phyloP scores from a whole-genome alignment of 2,329 filamentous ascomycete genomes.

The Fusarium verticillioides region DNA sequence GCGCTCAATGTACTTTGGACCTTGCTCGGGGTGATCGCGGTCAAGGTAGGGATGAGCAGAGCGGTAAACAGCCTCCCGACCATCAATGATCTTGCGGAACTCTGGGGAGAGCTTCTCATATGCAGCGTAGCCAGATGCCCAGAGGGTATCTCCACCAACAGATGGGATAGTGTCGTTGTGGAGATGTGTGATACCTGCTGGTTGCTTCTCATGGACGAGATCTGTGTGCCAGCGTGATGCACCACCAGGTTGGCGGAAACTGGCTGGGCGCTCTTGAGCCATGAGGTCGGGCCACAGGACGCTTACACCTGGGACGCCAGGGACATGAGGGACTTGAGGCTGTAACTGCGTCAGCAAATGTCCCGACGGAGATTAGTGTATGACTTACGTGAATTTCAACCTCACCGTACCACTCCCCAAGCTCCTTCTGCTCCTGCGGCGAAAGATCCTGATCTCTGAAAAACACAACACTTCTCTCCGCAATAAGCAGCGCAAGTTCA shows the following conservation, averaged over 20 bases:
- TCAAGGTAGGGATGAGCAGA: constrained; percentile 76
- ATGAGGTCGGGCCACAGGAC: constrained; percentile 78
- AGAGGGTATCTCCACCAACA: constrained; percentile 76
- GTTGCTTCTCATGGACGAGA: constrained; percentile 76
- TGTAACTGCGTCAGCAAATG: constrained; percentile 42
- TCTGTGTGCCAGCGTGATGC: constrained; percentile 77
- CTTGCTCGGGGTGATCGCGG: constrained; percentile 67
- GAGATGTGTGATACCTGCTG: constrained; percentile 75
- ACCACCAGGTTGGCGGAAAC: constrained; percentile 74
- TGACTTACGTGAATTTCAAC: constrained; percentile 72
- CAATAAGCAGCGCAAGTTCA: constrained; percentile 70
- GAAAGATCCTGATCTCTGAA: constrained; percentile 71
- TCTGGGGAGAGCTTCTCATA: constrained; percentile 78
- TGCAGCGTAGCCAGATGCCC: constrained; percentile 76
- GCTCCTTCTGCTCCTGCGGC: constrained; percentile 70
- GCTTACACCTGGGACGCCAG: constrained; percentile 71
- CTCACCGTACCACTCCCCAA: constrained; percentile 72
- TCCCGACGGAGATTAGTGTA: accelerated
- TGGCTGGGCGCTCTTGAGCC: constrained; percentile 68
- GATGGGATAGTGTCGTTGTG: constrained; percentile 75
- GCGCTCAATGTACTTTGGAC: constrained; percentile 74
- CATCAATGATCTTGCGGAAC: constrained; percentile 78
- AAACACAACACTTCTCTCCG: constrained; percentile 74
- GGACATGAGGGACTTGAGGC: constrained; percentile 78
- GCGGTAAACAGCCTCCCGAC: constrained; percentile 70